Conservation (phyloP, 768 basidiomycete species). For the Mycena polygramma region DNA sequence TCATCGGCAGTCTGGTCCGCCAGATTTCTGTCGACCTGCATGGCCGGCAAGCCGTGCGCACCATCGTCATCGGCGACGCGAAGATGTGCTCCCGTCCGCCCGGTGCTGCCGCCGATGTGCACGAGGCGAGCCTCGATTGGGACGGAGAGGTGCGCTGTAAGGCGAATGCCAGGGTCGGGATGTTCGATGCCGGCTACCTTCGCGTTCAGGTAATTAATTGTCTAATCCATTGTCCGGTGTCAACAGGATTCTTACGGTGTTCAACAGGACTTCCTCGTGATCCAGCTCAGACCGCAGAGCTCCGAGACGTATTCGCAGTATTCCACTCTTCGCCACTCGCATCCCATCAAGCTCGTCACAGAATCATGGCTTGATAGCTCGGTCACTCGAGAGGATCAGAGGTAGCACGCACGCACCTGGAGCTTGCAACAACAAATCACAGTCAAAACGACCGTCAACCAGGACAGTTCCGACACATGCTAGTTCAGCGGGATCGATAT, state of each 20-base stretch:
- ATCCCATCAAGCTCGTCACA: conserved; percentile 34
- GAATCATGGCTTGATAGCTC: conserved; percentile 31
- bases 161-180: conserved; percentile 8
- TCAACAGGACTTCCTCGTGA: conserved; percentile 30
- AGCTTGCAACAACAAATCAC: too few species aligned
- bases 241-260: not conserved
- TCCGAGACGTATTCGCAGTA: not conserved
- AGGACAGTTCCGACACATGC: too few species aligned
- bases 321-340: conserved; percentile 15
- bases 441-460: too few species aligned
- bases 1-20: conserved; percentile 21
- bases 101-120: not conserved
- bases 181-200: conserved; percentile 28
- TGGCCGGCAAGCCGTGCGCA: conserved; percentile 4
- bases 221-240: not conserved
- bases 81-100: conserved; percentile 22
- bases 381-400: not conserved
- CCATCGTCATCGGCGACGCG: conserved; percentile 20
- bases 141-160: conserved; percentile 12
- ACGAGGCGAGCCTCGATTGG: conserved; percentile 25
- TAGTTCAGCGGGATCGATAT: too few species aligned
- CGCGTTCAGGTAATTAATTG: conserved; percentile 20
- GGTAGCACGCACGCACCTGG: not conserved
- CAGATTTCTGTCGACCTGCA: conserved; percentile 29
- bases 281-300: conserved; percentile 25